Percentiles rank a stretch among this genome's conserved stretches.
Evolutionary conservation across 257 asterid genomes (phyloP).

Genomic region (Solanum appendiculatum): DNA sequence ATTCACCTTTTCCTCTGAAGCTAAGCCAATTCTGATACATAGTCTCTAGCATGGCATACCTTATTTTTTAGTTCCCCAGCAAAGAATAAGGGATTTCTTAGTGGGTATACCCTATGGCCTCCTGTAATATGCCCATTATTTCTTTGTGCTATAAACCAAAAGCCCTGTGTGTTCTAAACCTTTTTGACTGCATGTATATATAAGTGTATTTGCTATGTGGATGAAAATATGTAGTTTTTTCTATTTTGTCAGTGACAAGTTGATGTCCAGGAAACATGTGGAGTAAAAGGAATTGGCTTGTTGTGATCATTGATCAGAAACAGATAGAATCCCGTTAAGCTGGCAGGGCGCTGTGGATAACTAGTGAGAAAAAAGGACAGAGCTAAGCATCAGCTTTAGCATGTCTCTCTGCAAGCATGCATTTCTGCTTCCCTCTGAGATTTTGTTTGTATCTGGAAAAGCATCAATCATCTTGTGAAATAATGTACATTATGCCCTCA

Average conservation of each 20-base stretch:
- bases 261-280: neutral
- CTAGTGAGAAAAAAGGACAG: neutral
- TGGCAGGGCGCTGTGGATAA: neutral
- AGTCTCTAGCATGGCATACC: neutral
- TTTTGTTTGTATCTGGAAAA: neutral
- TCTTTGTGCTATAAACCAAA: neutral
- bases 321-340: neutral
- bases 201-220: neutral
- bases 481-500: neutral
- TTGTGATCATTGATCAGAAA: neutral
- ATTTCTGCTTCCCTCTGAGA: neutral
- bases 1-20: neutral
- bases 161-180: neutral
- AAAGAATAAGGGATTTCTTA: neutral
- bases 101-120: neutral
- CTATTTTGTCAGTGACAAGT: neutral
- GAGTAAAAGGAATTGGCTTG: neutral
- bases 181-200: neutral
- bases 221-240: neutral
- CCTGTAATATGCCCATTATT: neutral
- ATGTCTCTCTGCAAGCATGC: neutral
- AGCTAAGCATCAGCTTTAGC: neutral
- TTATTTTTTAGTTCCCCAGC: neutral
- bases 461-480: neutral
- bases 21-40: neutral